Conservation (phyloP, 1,139 yeast species). For the Hyphopichia burtonii region DNA sequence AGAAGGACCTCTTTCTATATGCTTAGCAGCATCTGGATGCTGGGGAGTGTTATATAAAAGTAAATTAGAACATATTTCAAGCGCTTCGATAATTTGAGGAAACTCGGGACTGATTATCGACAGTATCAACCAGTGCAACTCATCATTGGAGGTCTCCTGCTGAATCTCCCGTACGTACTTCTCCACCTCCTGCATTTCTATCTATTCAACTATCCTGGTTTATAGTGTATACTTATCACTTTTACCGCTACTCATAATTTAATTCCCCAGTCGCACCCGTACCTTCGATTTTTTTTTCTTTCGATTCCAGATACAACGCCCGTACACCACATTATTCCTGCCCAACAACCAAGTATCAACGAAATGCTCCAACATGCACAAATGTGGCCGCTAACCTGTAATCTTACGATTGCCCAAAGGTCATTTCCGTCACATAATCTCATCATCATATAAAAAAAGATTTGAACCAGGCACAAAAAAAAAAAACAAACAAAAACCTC, state of each 20-base stretch:
- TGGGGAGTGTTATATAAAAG: slow-evolving; percentile 40
- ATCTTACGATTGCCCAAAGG: not conserved
- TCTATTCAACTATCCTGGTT: not conserved
- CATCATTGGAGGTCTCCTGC: slow-evolving; percentile 24
- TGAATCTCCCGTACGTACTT: slow-evolving; percentile 14
- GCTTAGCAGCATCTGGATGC: slow-evolving; percentile 27
- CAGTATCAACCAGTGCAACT: slow-evolving; percentile 42
- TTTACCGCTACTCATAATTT: not conserved
- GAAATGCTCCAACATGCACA: not conserved
- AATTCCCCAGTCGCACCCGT: too few species aligned
- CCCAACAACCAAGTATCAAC: not conserved
- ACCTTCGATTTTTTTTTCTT: too few species aligned
- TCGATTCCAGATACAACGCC: not conserved
- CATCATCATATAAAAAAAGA: not conserved
- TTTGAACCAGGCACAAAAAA: not conserved
- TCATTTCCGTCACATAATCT: not conserved
- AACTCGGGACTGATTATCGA: slow-evolving; percentile 35
- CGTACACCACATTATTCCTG: not conserved
- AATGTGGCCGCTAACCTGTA: not conserved
- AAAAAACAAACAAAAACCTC: slow-evolving; percentile 5
- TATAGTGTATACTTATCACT: too few species aligned
- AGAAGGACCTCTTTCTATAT: slow-evolving; percentile 36
- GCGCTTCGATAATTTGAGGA: slow-evolving; percentile 41
- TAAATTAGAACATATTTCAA: slow-evolving; percentile 38
- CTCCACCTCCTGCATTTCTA: not conserved